Conservation (phyloP, 768 basidiomycete genomes). For the Mrakia hoshinonis region DNA sequence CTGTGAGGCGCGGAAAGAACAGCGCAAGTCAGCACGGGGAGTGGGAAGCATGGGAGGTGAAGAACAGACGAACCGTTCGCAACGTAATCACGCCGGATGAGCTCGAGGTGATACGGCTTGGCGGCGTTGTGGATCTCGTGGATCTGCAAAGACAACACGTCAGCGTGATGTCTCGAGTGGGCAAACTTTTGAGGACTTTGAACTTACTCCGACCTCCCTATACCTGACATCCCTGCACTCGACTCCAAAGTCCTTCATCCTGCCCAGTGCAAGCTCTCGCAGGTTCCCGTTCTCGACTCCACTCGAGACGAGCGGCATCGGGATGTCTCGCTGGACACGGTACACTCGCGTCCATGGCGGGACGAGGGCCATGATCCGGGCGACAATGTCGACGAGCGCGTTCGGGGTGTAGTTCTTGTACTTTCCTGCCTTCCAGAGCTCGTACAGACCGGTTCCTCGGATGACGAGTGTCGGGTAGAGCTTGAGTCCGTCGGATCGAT, state of each 20-base stretch:
- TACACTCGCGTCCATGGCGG: constrained; percentile 99
- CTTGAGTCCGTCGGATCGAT: constrained; percentile 92
- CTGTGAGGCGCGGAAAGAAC: neutral
- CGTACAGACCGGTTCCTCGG: constrained; percentile 89
- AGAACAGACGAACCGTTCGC: constrained; percentile 55
- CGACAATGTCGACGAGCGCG: constrained; percentile 92
- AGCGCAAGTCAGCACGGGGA: neutral
- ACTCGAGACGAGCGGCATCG: constrained; percentile 87
- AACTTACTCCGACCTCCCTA: constrained; percentile 91
- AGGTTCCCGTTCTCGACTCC: constrained; percentile 98
- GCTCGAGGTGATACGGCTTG: constrained; percentile 86
- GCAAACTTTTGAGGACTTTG: no score
- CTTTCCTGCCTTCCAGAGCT: constrained; percentile 90
- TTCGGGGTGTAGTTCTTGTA: constrained; percentile 99
- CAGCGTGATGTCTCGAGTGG: neutral
- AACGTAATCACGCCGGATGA: constrained; percentile 86
- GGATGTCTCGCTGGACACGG: constrained; percentile 97
- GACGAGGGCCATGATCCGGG: constrained; percentile 86
- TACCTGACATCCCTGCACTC: constrained; percentile 95
- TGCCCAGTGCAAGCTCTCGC: constrained; percentile 85
- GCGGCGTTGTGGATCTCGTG: constrained; percentile 99
- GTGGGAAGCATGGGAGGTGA: neutral
- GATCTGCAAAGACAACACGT: constrained; percentile 50
- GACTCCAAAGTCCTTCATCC: constrained; percentile 98
- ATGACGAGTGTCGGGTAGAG: constrained; percentile 98